These are phyloP conservation scores for Nannochloropsis salina DNA, from an alignment of 108 stramenopile species.

Conservation along the genomic window DNA sequence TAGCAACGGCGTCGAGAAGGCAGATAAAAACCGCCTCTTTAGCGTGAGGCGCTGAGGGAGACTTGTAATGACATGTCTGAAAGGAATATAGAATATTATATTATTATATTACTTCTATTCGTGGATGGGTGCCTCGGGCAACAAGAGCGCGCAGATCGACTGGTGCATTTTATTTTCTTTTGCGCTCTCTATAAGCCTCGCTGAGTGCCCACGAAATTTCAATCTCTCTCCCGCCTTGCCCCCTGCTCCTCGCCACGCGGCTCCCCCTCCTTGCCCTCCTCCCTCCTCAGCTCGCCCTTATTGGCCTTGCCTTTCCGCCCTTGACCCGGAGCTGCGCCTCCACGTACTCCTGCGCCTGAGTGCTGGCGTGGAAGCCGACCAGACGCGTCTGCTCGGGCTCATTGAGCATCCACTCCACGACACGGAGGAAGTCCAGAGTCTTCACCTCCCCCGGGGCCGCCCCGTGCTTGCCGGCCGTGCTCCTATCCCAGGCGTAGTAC, in stretches of 20 bases:
- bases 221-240: neutral
- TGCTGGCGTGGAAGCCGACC: slow-evolving; percentile 7
- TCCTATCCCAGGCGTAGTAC: neutral
- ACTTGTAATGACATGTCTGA: neutral
- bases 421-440: neutral
- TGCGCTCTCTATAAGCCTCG: no score
- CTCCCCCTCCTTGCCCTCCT: neutral
- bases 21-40: neutral
- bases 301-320: neutral
- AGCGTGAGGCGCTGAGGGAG: neutral
- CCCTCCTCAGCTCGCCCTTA: slow-evolving; percentile 11
- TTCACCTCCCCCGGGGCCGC: neutral
- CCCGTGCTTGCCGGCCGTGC: slow-evolving; percentile 14
- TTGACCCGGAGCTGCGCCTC: slow-evolving; percentile 8
- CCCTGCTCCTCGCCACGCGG: neutral
- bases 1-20: neutral
- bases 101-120: no score
- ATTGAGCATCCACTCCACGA: neutral
- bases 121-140: no score
- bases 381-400: neutral
- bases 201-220: no score
- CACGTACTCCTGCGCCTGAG: neutral
- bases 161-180: no score
- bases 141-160: no score
- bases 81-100: neutral